Evolutionary conservation across 306 rosid genomes (phyloP), one percentile per base, ranked within the genome.

Genomic region (Begonia peltatifolia): DNA sequence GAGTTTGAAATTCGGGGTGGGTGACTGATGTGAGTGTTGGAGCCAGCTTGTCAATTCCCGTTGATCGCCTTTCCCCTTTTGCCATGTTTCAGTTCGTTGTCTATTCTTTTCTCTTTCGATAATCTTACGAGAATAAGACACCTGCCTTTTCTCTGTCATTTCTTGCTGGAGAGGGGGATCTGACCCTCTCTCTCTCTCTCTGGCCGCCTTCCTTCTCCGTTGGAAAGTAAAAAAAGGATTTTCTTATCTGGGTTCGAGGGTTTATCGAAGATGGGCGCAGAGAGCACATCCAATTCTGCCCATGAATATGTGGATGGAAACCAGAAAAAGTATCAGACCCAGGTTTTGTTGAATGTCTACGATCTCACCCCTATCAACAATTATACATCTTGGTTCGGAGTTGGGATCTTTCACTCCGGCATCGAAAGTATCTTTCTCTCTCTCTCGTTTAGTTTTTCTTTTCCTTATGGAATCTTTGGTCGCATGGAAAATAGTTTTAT

Each of bases 321-420:
- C 56, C 17, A 68, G 6, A 63, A 69, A 11, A 41, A 46, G 42
- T 1, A 2, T 20, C 61, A 38, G 50, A 42, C 74, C 48, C 68
- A 36, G 57, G 88, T 86, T 53, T 60, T 79, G 14, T 76, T 92
- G 77, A 83, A 92, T 67, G 81, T 92, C 41, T 92, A 92, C 71
- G 99, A 92, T 73, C 99, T 92, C 62, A 87, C 99, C 47, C 84
- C 96, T 38, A 49, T 84, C 61, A 92, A 92, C 62, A 75, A 75
- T 68, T 92, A 86, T 70, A 50, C 67, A 52, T 69, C 60, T 70
- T 92, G 94, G 94, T 71, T 92, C 61, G 99, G 99, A 46, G 49
- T 83, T 41, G 99, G 99, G 69, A 74, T 87, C 66, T 92, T 83
- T 46, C 99, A 92, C 73, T 86, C 99, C 9, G 99, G 99, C 53